Base-by-base conservation (phyloP, 2,329 filamentous ascomycete species). In the Rhynchosporium agropyri region DNA sequence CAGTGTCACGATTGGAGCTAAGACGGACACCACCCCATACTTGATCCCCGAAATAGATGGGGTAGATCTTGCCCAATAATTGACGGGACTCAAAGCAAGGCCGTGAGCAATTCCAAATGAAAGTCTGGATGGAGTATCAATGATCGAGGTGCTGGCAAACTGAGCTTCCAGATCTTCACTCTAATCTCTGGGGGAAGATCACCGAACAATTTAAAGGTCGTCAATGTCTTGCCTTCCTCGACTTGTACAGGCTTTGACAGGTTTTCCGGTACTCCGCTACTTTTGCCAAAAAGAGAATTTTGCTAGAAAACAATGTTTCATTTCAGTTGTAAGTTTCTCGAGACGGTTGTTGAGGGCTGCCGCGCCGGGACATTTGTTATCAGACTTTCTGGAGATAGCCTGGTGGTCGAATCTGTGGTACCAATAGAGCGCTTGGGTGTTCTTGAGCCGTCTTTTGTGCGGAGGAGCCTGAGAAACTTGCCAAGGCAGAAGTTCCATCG, bases 101-200 rank as follows among this genome's bases (percentile, higher is more conserved):
- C 28, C 48, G 20, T 51, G 29, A 9, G 13, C 36, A 2, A n/a
- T n/a, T 51, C 48, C 8, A 15, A 36, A 8, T 33, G 2, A 15
- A 33, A 51, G 4, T 51, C 48, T 8, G 29, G 48, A 31, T 51
- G 48, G 4, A 13, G 48, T 51, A 15, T 51, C 5, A 51, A 15
- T 3, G 28, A 31, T 12, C 48, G 48, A 3, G 48, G 48, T n/a
- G 15, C 48, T 2, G 48, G 48, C 20, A 36, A 4, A 31, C 9
- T 51, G 7, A 51, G 48, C 29, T 36, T 36, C 48, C 48, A 51
- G 10, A 51, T 51, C 8, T n/a, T 33, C 29, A 51, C 36, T 33
- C 48, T 29, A n/a, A 51, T 28, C 29, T 51, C 48, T 31, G 48
- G 12, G 8, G 28, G 12, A 33, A 51, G 48, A 15, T 13, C 29